These are phyloP conservation scores for Cymodocea nodosa DNA, from an alignment of 116 monocot species.

Conservation along the genomic window DNA sequence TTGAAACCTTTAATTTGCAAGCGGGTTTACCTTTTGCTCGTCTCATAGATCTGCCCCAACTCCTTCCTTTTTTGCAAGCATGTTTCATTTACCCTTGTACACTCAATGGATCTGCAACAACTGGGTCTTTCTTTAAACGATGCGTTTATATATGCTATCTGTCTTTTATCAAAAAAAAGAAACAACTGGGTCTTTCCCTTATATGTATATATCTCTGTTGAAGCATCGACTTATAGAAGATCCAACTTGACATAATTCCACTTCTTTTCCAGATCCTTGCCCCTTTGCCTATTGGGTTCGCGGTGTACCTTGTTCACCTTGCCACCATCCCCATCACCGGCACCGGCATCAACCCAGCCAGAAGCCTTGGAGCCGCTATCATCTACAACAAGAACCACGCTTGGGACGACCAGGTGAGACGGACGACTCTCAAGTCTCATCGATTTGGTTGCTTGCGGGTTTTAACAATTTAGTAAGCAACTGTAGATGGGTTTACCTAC, in stretches of 20 bases:
- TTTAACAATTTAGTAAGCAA: neutral
- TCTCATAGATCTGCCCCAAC: neutral
- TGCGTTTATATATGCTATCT: no score
- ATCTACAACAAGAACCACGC: slow-evolving; percentile 18
- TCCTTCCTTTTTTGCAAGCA: no score
- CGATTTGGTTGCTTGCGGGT: neutral
- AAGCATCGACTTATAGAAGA: no score
- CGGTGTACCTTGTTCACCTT: slow-evolving; percentile 22
- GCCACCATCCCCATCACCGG: slow-evolving; percentile 29
- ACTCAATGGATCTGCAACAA: neutral
- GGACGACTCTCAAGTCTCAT: neutral
- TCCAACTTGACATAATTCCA: no score
- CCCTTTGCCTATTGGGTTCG: slow-evolving; percentile 24
- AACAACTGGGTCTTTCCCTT: no score
- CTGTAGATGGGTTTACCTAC: no score
- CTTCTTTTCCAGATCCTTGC: slow-evolving; percentile 13
- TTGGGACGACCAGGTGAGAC: slow-evolving; percentile 20
- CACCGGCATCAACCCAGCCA: slow-evolving; percentile 25
- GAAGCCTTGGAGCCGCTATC: slow-evolving; percentile 21
- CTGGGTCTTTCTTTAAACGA: neutral
- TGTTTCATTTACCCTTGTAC: no score
- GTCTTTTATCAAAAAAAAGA: no score
- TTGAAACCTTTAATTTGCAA: neutral
- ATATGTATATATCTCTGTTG: no score
- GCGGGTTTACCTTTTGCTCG: neutral